Conservation (phyloP, 2,329 filamentous ascomycete genomes). For the Diaporthe aspalathi region DNA sequence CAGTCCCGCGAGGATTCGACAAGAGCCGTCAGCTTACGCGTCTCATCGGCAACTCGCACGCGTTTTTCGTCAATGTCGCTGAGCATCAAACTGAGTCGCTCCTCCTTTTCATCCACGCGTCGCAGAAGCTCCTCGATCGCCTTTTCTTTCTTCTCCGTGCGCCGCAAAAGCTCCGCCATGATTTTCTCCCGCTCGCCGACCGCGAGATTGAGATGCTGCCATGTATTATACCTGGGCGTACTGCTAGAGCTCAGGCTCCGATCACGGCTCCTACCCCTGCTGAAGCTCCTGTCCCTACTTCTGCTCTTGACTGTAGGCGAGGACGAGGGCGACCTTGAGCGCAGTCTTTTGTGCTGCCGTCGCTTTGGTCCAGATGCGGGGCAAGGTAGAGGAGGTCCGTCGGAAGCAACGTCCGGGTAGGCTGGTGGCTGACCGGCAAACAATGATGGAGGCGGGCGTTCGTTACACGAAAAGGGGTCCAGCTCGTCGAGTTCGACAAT, state of each 20-base stretch:
- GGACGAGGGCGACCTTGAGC: neutral
- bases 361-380: neutral
- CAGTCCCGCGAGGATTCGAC: neutral
- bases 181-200: conserved; percentile 24
- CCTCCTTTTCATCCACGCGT: neutral
- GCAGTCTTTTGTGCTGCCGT: neutral
- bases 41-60: neutral
- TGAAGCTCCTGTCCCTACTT: neutral
- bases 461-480: neutral
- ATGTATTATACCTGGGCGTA: neutral
- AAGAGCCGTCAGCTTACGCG: neutral
- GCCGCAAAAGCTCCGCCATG: conserved; percentile 22
- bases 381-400: neutral
- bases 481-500: neutral
- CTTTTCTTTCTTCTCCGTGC: neutral
- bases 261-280: neutral
- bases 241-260: neutral
- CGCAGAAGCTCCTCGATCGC: neutral
- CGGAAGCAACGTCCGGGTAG: neutral
- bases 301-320: neutral
- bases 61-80: neutral
- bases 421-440: neutral
- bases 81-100: neutral
- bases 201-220: neutral
- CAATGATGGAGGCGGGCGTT: neutral